Percentiles rank a stretch among this genome's conserved stretches.
phyloP scores from a whole-genome alignment of 2,329 filamentous ascomycete genomes.

The Stemphylium vesicarium region DNA sequence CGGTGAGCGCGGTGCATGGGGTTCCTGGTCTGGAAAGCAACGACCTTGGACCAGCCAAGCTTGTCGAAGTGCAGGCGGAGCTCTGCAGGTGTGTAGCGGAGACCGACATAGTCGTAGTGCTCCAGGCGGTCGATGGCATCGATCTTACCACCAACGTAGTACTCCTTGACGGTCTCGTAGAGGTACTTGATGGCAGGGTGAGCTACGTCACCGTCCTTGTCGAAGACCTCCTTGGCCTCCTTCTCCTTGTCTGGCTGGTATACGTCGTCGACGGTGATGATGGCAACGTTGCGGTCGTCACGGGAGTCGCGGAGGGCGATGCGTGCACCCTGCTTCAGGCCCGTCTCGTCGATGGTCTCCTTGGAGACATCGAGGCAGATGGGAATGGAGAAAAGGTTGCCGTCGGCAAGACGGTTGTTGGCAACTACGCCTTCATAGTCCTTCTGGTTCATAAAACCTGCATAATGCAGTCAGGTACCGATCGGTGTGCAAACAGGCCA shows the following conservation, averaged over 20 bases:
- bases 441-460: conserved; percentile 95
- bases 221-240: conserved; percentile 94
- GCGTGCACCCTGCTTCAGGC: conserved; percentile 79
- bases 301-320: conserved; percentile 93
- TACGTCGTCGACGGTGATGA: conserved; percentile 92
- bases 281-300: conserved; percentile 94
- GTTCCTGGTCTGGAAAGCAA: conserved; percentile 97
- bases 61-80: conserved; percentile 98
- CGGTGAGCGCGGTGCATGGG: conserved; percentile 99
- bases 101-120: conserved; percentile 98
- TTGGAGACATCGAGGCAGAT: conserved; percentile 89
- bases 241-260: conserved; percentile 95
- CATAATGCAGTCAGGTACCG: conserved; percentile 9
- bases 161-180: conserved; percentile 78
- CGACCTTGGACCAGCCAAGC: conserved; percentile 96
- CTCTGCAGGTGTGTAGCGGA: conserved; percentile 93
- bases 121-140: conserved; percentile 93
- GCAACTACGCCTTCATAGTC: conserved; percentile 96
- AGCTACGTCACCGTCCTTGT: conserved; percentile 85
- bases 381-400: conserved; percentile 93
- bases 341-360: conserved; percentile 74
- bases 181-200: conserved; percentile 95
- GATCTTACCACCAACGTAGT: conserved; percentile 94
- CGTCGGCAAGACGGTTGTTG: conserved; percentile 83
- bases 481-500: conserved; percentile 28